Evolutionary conservation across 73 alveolate genomes (phyloP), one percentile per base, ranked within the genome.

Genomic region (Blepharisma japonicum): DNA sequence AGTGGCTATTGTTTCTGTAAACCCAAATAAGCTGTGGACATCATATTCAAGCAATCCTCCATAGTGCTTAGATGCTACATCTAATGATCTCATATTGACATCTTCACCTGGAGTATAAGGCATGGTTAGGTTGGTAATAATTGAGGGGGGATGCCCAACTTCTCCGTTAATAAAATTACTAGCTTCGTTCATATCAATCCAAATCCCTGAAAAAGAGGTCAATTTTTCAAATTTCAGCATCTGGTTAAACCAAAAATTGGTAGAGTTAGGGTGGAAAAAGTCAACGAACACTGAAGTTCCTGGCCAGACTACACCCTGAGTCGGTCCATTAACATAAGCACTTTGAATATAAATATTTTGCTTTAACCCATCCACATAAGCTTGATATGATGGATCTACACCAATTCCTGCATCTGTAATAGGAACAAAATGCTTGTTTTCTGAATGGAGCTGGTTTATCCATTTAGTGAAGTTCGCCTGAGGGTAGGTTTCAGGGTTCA

Each of bases 111-210:
- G 77, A n/a, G 49, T 27, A n/a, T 23, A 61, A 61, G 77, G 77
- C 42, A 61, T 61, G 4, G 66, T 51, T 14, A 14, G 27, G n/a
- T 51, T 51, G 21, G 66, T 51, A 18, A 51, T 51, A 51, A 51
- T 51, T 14, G 27, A 14, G 21, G 66, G 66, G 27, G n/a, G 5
- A 84, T 80, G 68, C 80, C 91, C 66, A 11, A 51, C 66, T 14
- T 51, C 67, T 2, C 87, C 91, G 55, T 68, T 80, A 67, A 89
- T 84, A 68, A 89, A 45, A 84, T 78, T 79, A 14, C 92, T 55
- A 20, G 88, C 91, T 78, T 93, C 97, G 82, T 93, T 93, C 97
- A 88, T 91, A 83, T 93, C 97, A 8, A 90, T 68, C 98, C 98
- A 93, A 45, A 93, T 79, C n/a, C 98, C 98, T 9, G 42, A 20